phyloP scores from a whole-genome alignment of 805 yeast species.

The Huiozyma naganishii region DNA sequence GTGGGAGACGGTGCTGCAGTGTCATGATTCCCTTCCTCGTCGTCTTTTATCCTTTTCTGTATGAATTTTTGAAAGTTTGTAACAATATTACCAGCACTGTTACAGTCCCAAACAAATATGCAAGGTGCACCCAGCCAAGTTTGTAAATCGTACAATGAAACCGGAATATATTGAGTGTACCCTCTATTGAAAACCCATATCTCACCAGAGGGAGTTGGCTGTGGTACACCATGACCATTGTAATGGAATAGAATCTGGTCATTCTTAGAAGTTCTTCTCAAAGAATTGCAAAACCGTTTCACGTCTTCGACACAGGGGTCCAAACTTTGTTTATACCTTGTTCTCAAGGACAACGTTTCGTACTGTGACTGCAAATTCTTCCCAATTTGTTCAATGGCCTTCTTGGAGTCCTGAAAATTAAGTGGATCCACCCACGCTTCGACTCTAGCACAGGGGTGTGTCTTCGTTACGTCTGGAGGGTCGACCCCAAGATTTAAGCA shows the following conservation, averaged over 20 bases:
- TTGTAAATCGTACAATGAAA: constrained; percentile 86
- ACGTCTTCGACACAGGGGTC: constrained; percentile 96
- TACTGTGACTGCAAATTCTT: constrained; percentile 80
- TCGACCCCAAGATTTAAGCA: constrained; percentile 92
- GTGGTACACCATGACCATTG: constrained; percentile 97
- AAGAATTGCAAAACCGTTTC: constrained; percentile 78
- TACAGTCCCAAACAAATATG: constrained; percentile 88
- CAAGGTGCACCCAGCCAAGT: constrained; percentile 98
- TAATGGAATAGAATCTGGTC: constrained; percentile 90
- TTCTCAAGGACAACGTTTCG: constrained; percentile 76
- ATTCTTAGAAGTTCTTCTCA: constrained; percentile 84
- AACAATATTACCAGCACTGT: constrained; percentile 87
- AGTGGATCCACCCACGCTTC: constrained; percentile 94
- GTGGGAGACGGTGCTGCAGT: constrained; percentile 34
- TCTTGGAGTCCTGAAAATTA: constrained; percentile 69
- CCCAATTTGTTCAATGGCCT: constrained; percentile 86
- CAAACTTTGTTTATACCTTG: constrained; percentile 79
- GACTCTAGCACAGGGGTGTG: constrained; percentile 82
- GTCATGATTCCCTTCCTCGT: constrained; percentile 45
- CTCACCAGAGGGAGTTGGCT: constrained; percentile 92
- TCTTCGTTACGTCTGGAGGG: constrained; percentile 90
- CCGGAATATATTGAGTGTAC: constrained; percentile 95
- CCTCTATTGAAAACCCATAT: constrained; percentile 98
- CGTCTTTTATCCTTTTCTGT: constrained; percentile 81
- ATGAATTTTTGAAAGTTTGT: constrained; percentile 82